phyloP scores from a whole-genome alignment of 2,329 filamentous ascomycete genomes.

The Tolypocladium tundrense region DNA sequence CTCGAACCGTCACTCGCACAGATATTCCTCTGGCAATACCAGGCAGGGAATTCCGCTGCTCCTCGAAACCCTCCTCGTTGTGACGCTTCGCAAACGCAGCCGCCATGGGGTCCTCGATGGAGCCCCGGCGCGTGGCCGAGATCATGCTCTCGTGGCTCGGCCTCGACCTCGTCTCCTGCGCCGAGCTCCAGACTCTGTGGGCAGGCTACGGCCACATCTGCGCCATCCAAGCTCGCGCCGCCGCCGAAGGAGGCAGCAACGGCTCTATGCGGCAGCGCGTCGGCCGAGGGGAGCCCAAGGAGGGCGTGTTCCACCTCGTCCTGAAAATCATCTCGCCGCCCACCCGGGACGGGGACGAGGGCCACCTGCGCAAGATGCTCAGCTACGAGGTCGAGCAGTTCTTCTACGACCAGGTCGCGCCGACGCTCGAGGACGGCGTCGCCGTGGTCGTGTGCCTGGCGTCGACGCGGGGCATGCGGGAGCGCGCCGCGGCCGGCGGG shows the following conservation, averaged over 20 bases:
- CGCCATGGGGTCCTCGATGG: not conserved
- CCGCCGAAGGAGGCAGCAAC: constrained; percentile 1
- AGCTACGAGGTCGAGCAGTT: constrained; percentile 59
- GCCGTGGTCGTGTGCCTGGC: constrained; percentile 41
- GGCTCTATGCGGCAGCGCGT: not conserved
- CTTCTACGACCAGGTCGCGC: constrained; percentile 50
- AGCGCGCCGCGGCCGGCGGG: constrained; percentile 14
- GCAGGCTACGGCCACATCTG: constrained; percentile 47
- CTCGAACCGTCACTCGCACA: not conserved
- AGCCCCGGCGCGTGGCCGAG: constrained; percentile 24
- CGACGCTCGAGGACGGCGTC: constrained; percentile 29
- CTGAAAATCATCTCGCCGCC: constrained; percentile 49
- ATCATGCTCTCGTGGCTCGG: constrained; percentile 28
- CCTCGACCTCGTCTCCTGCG: constrained; percentile 28
- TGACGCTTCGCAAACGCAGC: not conserved
- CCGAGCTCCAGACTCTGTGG: constrained; percentile 34
- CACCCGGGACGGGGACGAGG: constrained; percentile 34
- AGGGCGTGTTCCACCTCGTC: constrained; percentile 30
- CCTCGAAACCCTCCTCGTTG: not conserved
- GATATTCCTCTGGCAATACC: not conserved
- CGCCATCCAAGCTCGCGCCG: constrained; percentile 33
- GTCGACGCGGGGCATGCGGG: constrained; percentile 24
- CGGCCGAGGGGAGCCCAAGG: not conserved
- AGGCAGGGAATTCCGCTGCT: not conserved
- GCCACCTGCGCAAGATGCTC: constrained; percentile 54